Evolutionary conservation across 2,329 filamentous ascomycete species (phyloP), one percentile per base, ranked within the genome.

Genomic region (Fusarium sp.): DNA sequence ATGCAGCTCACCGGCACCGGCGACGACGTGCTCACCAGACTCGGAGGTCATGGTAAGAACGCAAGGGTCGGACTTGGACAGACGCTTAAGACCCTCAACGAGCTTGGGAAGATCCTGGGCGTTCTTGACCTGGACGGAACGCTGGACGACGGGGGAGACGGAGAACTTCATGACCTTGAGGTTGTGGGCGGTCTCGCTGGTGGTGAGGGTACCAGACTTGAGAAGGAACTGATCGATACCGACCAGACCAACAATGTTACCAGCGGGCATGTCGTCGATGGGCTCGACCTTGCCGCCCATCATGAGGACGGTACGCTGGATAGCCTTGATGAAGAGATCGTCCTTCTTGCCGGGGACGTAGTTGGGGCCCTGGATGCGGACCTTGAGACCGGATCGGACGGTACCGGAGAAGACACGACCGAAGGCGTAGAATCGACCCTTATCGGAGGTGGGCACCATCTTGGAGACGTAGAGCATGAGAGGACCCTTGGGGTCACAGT

Each of bases 111-210:
- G 92, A 91, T 99, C 96, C 89, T 97, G 95, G 82, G 96, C 96
- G 89, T 99, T 99, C 94, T 98, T 98, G 90, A 98, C 96, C 88
- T 98, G 94, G 82, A 99, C 96, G 86, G 96, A 98, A 80, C 96
- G 96, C 88, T 93, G 96, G 78, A 99, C 96, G 88, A 99, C 96
- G 81, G 96, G 96, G 71, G 96, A 98, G 85, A 99, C 96, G 83
- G 96, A 99, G 93, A 99, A 99, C 91, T 98, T 98, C 96, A 99
- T 99, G 88, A 99, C 96, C 93, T 98, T 98, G 83, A 99, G 89
- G 93, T 99, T 99, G 93, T 99, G 96, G 84, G 96, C 96, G 77
- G 94, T 97, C 79, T 99, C 96, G 84, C 90, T 92, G 84, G 96
- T 98, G 87, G 95, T 98, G 81, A 99, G 93, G 82, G 96, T 99